These are phyloP conservation scores for Xylaria digitata DNA, from an alignment of 2,329 filamentous ascomycete species.

Conservation along the genomic window DNA sequence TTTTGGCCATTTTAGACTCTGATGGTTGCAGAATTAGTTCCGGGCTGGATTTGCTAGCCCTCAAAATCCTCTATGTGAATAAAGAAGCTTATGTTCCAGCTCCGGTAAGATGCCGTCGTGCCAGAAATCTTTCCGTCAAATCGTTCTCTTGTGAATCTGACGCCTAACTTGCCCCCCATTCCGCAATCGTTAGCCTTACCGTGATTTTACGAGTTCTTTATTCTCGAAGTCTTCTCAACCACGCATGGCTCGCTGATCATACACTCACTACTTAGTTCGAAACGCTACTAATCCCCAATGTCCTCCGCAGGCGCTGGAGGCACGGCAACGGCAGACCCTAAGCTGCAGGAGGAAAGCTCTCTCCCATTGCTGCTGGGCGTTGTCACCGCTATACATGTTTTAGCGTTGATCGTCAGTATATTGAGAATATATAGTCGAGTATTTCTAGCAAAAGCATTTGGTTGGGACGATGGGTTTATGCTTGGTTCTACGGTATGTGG, in stretches of 20 bases:
- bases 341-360: constrained; percentile 18
- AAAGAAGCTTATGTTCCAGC: constrained; percentile 6
- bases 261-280: not conserved
- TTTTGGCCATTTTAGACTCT: constrained; percentile 19
- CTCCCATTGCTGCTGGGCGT: constrained; percentile 28
- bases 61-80: constrained; percentile 1
- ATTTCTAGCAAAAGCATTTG: constrained; percentile 38
- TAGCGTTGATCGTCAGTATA: constrained; percentile 21
- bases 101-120: not conserved
- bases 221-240: not conserved
- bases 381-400: constrained; percentile 15
- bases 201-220: not conserved
- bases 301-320: not conserved
- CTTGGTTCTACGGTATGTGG: constrained; percentile 44
- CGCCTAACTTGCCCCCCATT: not conserved
- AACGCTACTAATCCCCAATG: constrained; percentile 8
- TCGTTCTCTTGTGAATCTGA: not conserved
- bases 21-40: constrained; percentile 13
- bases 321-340: constrained; percentile 14
- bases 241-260: constrained; percentile 3
- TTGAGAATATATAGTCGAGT: constrained; percentile 33
- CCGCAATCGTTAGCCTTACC: not conserved
- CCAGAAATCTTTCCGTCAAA: constrained; percentile 1
- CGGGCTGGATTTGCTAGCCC: not conserved
- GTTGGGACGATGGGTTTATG: constrained; percentile 49